A percentile compares a stretch with the other conserved stretches of the same genome.
Conservation (phyloP, 164 flowering plant genomes). For the Santalum album region DNA sequence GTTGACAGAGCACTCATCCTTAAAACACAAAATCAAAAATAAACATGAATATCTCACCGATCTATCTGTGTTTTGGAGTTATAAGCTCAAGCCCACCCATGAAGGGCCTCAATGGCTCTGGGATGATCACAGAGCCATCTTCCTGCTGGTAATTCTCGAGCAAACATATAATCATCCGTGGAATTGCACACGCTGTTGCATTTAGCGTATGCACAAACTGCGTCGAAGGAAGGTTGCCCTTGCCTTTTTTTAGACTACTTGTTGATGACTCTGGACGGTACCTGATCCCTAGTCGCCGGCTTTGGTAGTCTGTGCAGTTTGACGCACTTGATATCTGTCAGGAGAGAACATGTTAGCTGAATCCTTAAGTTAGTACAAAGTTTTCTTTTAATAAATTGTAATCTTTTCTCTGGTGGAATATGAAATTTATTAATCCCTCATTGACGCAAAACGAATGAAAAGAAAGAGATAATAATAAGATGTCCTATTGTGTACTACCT, state of each 20-base stretch:
- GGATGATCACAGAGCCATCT: constrained; percentile 78
- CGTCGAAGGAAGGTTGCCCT: constrained; percentile 46
- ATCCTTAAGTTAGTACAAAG: too few relatives aligned
- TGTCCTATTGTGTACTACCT: constrained; percentile 38
- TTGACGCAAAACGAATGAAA: not conserved
- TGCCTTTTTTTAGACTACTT: constrained; percentile 43
- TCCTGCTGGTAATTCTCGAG: constrained; percentile 90
- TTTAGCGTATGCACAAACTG: constrained; percentile 87
- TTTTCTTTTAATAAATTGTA: too few relatives aligned
- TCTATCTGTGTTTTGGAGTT: constrained; percentile 29
- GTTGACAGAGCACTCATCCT: too few relatives aligned
- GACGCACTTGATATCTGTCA: constrained; percentile 95
- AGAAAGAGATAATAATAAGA: not conserved
- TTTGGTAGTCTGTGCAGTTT: constrained; percentile 93
- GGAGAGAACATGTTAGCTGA: not conserved
- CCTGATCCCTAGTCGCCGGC: constrained; percentile 83
- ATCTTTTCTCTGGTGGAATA: too few relatives aligned
- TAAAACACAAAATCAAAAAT: too few relatives aligned
- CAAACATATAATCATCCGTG: constrained; percentile 83
- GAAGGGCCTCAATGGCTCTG: constrained; percentile 75
- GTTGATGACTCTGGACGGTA: constrained; percentile 51
- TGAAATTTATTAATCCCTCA: too few relatives aligned
- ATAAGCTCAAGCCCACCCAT: constrained; percentile 74
- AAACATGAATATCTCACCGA: not conserved
- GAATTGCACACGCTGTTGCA: constrained; percentile 96